A percentile compares a stretch with the other conserved stretches of the same genome.
Conservation (phyloP, 23 red algal genomes). For the Chondrus crispus region DNA sequence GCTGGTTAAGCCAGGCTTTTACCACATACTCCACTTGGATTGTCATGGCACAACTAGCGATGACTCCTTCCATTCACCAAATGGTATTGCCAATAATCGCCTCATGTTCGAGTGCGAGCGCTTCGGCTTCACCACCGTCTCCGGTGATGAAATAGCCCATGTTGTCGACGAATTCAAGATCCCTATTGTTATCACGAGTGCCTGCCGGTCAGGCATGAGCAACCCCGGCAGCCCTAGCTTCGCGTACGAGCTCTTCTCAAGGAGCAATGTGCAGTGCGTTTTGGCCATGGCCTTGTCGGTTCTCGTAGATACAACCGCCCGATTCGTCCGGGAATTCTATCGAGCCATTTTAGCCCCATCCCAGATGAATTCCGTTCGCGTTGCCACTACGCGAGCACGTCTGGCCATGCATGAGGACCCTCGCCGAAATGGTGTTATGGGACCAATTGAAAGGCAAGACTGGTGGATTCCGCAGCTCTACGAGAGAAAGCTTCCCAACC, state of each 20-base stretch:
- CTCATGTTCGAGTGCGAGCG: not conserved
- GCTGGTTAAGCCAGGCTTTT: not conserved
- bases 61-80: not conserved
- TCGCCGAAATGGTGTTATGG: not conserved
- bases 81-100: not conserved
- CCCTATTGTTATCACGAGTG: not conserved
- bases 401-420: not conserved
- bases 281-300: not conserved
- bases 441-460: not conserved
- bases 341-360: not conserved
- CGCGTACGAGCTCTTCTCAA: not conserved
- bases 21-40: not conserved
- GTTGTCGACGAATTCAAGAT: not conserved
- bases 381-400: not conserved
- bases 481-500: not conserved
- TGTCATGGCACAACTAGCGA: not conserved
- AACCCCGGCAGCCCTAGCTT: not conserved
- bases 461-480: not conserved
- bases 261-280: not conserved
- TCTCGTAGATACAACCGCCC: not conserved
- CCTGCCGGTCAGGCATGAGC: not conserved
- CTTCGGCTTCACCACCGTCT: not conserved
- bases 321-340: not conserved
- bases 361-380: not conserved
- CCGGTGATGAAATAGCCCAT: not conserved